Conservation (phyloP, 768 basidiomycete species). For the Scleroderma citrinum region DNA sequence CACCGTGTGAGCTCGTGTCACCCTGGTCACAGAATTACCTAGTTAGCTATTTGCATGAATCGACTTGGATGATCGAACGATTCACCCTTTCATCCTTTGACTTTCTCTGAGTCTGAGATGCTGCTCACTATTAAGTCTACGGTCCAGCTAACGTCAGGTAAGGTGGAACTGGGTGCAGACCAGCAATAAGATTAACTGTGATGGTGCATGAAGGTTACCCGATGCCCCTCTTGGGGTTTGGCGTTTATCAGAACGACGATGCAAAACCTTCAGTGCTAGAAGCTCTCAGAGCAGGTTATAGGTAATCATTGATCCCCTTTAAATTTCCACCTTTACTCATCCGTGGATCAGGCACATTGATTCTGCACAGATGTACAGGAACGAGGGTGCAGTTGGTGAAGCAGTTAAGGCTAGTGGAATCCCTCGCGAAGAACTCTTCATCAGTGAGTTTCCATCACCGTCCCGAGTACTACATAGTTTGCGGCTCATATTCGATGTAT, state of each 20-base stretch:
- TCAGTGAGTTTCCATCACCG: conserved; percentile 47
- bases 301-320: conserved; percentile 26
- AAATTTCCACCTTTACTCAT: background rate
- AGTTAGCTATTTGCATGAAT: too few species aligned
- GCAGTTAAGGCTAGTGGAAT: conserved; percentile 54
- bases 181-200: conserved; percentile 2
- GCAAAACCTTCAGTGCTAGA: conserved; percentile 50
- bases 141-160: conserved; percentile 33
- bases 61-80: background rate
- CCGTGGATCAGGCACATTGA: conserved; percentile 54
- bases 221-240: conserved; percentile 67
- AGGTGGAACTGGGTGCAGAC: conserved; percentile 7
- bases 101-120: conserved; percentile 7
- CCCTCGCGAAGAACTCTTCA: conserved; percentile 55
- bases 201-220: conserved; percentile 35
- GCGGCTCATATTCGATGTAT: conserved; percentile 4
- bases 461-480: background rate
- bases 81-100: conserved; percentile 9
- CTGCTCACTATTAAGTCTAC: conserved; percentile 26
- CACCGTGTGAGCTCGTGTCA: too few species aligned
- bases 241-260: conserved; percentile 62
- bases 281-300: conserved; percentile 64
- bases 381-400: conserved; percentile 56
- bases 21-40: too few species aligned
- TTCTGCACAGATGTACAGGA: conserved; percentile 63